These are phyloP conservation scores for Saccharomycopsis sp. DNA, from an alignment of 805 yeast genomes.

Conservation along the genomic window DNA sequence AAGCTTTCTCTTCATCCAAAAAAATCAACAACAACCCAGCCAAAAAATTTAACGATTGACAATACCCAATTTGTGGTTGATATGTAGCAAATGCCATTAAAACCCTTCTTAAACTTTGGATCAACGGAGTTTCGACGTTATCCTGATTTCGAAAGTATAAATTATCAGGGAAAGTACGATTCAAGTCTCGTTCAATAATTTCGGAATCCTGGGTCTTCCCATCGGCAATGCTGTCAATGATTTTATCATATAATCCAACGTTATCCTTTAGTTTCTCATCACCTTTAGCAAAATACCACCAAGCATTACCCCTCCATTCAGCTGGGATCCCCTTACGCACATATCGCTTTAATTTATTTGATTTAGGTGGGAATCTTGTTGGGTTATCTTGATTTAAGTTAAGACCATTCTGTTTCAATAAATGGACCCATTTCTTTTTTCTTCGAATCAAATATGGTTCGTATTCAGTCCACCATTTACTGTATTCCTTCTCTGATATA, in stretches of 20 bases:
- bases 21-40: conserved; percentile 82
- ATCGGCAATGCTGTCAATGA: conserved; percentile 51
- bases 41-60: conserved; percentile 89
- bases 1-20: conserved; percentile 82
- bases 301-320: conserved; percentile 94
- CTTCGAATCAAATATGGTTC: conserved; percentile 55
- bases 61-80: conserved; percentile 88
- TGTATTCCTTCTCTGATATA: conserved; percentile 49
- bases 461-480: conserved; percentile 71
- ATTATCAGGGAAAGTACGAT: conserved; percentile 94
- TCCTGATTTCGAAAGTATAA: conserved; percentile 53
- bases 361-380: conserved; percentile 64
- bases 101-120: conserved; percentile 71
- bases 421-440: conserved; percentile 66
- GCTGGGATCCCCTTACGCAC: conserved; percentile 92
- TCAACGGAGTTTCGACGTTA: conserved; percentile 50
- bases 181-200: conserved; percentile 87
- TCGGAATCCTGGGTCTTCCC: conserved; percentile 72
- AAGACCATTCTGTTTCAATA: conserved; percentile 66
- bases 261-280: conserved; percentile 62
- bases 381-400: conserved; percentile 42
- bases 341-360: conserved; percentile 72
- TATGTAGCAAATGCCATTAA: conserved; percentile 76
- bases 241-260: conserved; percentile 63
- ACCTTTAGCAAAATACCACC: conserved; percentile 94